Conservation (phyloP, 2,329 filamentous ascomycete species). For the Phialocephala subalpina region DNA sequence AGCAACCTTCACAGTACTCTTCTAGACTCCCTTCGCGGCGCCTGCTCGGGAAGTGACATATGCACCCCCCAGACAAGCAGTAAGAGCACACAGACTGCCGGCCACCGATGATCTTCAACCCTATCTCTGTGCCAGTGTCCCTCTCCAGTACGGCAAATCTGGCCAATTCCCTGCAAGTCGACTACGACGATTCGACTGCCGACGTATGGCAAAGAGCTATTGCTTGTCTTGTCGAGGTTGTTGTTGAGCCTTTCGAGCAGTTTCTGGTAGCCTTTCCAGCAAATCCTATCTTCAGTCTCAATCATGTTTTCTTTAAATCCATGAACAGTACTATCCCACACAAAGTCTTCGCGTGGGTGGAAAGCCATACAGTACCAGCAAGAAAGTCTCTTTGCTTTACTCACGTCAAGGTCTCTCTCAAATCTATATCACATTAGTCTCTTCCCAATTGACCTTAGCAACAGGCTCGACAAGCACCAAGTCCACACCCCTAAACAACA, state of each 20-base stretch:
- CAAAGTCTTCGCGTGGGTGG: background rate
- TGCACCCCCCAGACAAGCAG: no score
- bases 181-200: background rate
- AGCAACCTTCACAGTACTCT: no score
- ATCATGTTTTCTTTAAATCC: background rate
- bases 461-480: background rate
- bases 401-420: background rate
- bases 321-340: background rate
- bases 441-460: background rate
- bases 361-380: background rate
- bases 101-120: background rate
- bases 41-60: no score
- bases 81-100: background rate
- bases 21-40: no score
- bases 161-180: background rate
- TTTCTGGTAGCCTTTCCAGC: background rate
- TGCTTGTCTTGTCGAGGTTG: background rate
- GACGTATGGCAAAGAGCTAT: background rate
- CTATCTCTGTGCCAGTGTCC: background rate
- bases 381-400: background rate
- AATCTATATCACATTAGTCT: background rate
- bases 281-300: background rate
- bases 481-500: no score
- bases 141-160: background rate
- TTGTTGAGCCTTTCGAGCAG: background rate